phyloP scores from a whole-genome alignment of 2,329 filamentous ascomycete genomes.

The Aspergillus nomiae region DNA sequence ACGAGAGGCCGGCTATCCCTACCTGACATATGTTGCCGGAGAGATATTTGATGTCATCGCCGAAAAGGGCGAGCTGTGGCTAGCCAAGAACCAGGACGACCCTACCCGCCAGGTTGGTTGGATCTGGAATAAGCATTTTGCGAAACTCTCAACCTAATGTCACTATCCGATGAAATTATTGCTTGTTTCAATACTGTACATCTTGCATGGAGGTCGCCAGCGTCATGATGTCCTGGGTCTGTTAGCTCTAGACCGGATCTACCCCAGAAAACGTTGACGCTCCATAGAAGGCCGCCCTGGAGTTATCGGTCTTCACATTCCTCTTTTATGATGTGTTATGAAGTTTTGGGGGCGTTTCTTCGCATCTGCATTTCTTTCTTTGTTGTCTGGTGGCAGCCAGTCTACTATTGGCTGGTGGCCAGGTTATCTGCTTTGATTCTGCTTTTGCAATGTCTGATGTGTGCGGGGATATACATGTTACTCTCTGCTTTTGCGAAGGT shows the following conservation, averaged over 20 bases:
- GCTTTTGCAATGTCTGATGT: not conserved
- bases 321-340: slow-evolving; percentile 7
- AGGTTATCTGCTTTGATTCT: not conserved
- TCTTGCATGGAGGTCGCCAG: slow-evolving; percentile 3
- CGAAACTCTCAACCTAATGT: slow-evolving; percentile 47
- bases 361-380: slow-evolving; percentile 7
- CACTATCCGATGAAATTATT: not conserved
- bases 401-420: not conserved
- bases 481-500: not conserved
- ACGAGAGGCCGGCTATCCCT: slow-evolving; percentile 91
- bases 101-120: slow-evolving; percentile 76
- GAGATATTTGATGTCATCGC: slow-evolving; percentile 94
- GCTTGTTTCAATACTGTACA: slow-evolving; percentile 10
- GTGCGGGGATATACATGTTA: not conserved
- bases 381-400: not conserved
- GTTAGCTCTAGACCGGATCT: not conserved
- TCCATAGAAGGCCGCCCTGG: not conserved
- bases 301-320: slow-evolving; percentile 6
- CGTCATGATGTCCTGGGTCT: not conserved
- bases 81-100: slow-evolving; percentile 97
- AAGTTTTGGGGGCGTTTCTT: slow-evolving; percentile 2
- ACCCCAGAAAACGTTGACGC: not conserved
- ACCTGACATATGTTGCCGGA: slow-evolving; percentile 91
- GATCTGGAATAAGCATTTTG: slow-evolving; percentile 99
- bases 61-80: slow-evolving; percentile 96